Percentiles rank a stretch among this genome's conserved stretches.
phyloP scores from a whole-genome alignment of 1,139 yeast species.

The Pichia sp. region DNA sequence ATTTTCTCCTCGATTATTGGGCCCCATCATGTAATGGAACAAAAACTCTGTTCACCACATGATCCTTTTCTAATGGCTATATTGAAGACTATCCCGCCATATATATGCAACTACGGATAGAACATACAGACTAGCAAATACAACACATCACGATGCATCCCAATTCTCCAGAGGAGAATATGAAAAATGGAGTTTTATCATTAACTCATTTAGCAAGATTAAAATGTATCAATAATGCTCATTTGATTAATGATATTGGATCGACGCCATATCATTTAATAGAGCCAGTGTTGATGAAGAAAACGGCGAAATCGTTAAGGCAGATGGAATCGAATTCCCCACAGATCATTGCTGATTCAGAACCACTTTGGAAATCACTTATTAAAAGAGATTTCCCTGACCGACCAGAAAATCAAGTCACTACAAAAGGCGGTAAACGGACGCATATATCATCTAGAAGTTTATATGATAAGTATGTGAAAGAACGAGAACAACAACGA shows the following conservation, averaged over 20 bases:
- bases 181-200: slow-evolving; percentile 28
- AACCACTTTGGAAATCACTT: slow-evolving; percentile 32
- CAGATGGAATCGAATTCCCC: slow-evolving; percentile 31
- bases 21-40: no score
- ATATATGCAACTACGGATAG: no score
- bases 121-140: background rate
- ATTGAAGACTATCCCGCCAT: no score
- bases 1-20: no score
- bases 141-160: background rate
- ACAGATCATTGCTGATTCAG: slow-evolving; percentile 29
- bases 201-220: slow-evolving; percentile 27
- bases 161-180: slow-evolving; percentile 1
- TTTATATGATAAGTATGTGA: slow-evolving; percentile 27
- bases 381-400: slow-evolving; percentile 33
- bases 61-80: no score
- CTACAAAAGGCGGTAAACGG: slow-evolving; percentile 20
- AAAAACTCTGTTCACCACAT: no score
- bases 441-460: slow-evolving; percentile 23
- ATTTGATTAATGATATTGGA: slow-evolving; percentile 33
- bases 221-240: slow-evolving; percentile 31
- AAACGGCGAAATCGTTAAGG: slow-evolving; percentile 31
- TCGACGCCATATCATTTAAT: slow-evolving; percentile 33
- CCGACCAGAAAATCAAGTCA: slow-evolving; percentile 22
- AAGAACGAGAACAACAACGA: slow-evolving; percentile 28
- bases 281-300: slow-evolving; percentile 33